These are phyloP conservation scores for Setomelanomma holmii DNA, from an alignment of 2,329 filamentous ascomycete species.

Conservation along the genomic window DNA sequence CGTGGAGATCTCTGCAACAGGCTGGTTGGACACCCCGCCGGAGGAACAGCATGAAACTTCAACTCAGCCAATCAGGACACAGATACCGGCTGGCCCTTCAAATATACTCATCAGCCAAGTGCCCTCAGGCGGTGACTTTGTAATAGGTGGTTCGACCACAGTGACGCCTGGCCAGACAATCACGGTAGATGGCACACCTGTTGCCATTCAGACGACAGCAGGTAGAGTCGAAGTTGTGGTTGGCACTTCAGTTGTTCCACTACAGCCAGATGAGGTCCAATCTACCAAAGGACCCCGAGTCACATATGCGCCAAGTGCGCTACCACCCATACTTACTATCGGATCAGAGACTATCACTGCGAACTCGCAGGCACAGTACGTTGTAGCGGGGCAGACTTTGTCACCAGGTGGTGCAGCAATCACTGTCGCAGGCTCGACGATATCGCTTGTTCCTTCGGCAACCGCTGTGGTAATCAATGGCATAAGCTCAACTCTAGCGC, in stretches of 20 bases:
- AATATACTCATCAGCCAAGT: slow-evolving; percentile 24
- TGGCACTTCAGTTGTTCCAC: slow-evolving; percentile 22
- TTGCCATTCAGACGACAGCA: slow-evolving; percentile 32
- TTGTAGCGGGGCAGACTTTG: slow-evolving; percentile 42
- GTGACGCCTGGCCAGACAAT: slow-evolving; percentile 27
- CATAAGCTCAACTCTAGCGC: slow-evolving; percentile 26
- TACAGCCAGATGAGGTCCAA: slow-evolving; percentile 10
- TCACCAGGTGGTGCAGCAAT: slow-evolving; percentile 42
- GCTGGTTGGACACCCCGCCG: slow-evolving; percentile 27
- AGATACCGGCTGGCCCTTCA: slow-evolving; percentile 22
- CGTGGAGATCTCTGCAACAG: slow-evolving; percentile 34
- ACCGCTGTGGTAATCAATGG: slow-evolving; percentile 48
- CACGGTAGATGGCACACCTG: slow-evolving; percentile 30
- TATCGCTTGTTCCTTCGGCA: slow-evolving; percentile 45
- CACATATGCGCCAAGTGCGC: slow-evolving; percentile 20
- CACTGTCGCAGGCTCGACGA: slow-evolving; percentile 44
- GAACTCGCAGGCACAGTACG: slow-evolving; percentile 33
- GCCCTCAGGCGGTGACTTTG: slow-evolving; percentile 17
- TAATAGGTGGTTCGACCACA: slow-evolving; percentile 29
- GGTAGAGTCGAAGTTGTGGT: slow-evolving; percentile 31
- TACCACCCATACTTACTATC: slow-evolving; percentile 28
- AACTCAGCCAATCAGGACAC: slow-evolving; percentile 10
- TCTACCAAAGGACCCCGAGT: slow-evolving; percentile 6
- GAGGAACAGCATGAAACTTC: slow-evolving; percentile 28
- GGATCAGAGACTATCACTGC: slow-evolving; percentile 29